These are phyloP conservation scores for Obelidium mucronatum DNA, from an alignment of 192 early-diverging fungal species.

Conservation along the genomic window DNA sequence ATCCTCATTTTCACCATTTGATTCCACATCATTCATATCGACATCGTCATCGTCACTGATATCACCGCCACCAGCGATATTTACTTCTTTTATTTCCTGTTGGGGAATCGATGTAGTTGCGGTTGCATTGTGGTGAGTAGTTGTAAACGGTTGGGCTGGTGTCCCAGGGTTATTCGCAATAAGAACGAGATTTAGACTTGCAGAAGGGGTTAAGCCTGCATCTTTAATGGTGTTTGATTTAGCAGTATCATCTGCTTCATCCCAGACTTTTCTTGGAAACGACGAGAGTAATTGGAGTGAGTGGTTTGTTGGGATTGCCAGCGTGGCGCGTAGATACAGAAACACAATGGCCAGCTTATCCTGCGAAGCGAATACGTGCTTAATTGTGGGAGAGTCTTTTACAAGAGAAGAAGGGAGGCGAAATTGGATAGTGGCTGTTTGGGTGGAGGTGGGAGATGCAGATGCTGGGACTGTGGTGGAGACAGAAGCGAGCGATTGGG, in stretches of 20 bases:
- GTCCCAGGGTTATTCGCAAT: background rate
- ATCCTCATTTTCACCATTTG: background rate
- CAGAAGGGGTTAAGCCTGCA: slow-evolving; percentile 8
- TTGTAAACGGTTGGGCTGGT: background rate
- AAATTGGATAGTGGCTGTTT: slow-evolving; percentile 6
- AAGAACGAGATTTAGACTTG: slow-evolving; percentile 15
- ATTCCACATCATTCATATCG: background rate
- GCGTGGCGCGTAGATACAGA: background rate
- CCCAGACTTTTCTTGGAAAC: background rate
- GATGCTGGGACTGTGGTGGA: no score
- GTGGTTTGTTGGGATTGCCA: background rate
- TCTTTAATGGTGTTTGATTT: background rate
- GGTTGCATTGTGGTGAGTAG: background rate
- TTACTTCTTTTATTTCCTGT: no score
- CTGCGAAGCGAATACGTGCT: slow-evolving; percentile 1
- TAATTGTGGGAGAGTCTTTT: background rate
- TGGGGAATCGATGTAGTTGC: no score
- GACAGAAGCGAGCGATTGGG: no score
- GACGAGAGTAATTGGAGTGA: background rate
- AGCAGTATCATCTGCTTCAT: background rate
- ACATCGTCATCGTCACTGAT: slow-evolving; percentile 7
- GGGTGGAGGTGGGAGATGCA: background rate
- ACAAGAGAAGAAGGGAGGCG: slow-evolving; percentile 15
- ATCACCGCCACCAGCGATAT: background rate
- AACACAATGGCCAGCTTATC: background rate